A percentile compares a stretch with the other conserved stretches of the same genome.
phyloP scores from a whole-genome alignment of 1,139 yeast species.

The Nakaseomyces sp. region DNA sequence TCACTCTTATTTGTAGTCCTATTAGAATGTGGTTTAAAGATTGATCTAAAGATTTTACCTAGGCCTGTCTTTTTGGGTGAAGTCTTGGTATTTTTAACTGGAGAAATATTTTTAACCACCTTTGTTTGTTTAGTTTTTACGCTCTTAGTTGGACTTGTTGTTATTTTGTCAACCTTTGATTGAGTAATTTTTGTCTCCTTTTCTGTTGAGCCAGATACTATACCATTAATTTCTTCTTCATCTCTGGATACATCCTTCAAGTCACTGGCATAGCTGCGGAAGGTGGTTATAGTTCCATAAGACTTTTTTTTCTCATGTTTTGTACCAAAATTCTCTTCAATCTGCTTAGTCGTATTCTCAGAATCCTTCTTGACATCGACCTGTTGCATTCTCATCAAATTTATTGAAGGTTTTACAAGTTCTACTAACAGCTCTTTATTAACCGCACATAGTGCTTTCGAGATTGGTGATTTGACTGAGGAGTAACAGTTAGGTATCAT shows the following conservation, averaged over 20 bases:
- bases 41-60: not conserved
- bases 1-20: not conserved
- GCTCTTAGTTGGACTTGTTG: not conserved
- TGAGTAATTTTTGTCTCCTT: not conserved
- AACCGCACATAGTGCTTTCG: conserved; percentile 7
- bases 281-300: conserved; percentile 28
- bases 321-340: conserved; percentile 2
- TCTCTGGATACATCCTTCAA: conserved; percentile 11
- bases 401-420: conserved; percentile 6
- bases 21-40: not conserved
- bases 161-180: not conserved
- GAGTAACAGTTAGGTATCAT: conserved; percentile 12
- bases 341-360: not conserved
- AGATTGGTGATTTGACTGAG: conserved; percentile 15
- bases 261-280: conserved; percentile 26
- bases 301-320: conserved; percentile 20
- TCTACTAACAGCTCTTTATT: conserved; percentile 9
- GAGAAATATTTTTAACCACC: not conserved
- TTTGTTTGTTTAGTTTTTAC: not conserved
- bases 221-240: not conserved
- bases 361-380: not conserved
- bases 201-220: not conserved
- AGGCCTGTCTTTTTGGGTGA: not conserved
- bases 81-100: conserved; percentile 4
- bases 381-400: not conserved